These are phyloP conservation scores for Bassia scoparia DNA, from an alignment of 148 eudicot genomes.

Conservation along the genomic window DNA sequence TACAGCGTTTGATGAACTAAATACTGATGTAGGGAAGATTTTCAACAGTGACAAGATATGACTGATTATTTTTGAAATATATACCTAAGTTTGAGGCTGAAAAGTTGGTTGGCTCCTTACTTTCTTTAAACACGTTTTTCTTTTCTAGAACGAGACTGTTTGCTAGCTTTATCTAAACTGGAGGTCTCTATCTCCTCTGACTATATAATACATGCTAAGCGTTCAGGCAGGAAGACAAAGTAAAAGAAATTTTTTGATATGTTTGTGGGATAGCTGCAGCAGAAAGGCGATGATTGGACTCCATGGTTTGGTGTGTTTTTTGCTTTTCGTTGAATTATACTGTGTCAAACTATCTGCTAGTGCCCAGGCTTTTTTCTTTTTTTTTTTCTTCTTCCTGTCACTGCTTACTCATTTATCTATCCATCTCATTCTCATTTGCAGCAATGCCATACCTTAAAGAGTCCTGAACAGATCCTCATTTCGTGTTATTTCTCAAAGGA, in stretches of 20 bases:
- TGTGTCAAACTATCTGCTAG: background rate
- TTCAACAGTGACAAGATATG: slow-evolving; percentile 79
- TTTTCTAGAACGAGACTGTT: slow-evolving; percentile 44
- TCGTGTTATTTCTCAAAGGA: slow-evolving; percentile 76
- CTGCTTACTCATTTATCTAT: slow-evolving; percentile 5
- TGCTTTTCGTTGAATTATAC: background rate
- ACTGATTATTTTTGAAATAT: slow-evolving; percentile 68
- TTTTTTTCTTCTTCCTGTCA: no score
- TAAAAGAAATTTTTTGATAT: slow-evolving; percentile 58
- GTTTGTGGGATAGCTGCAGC: slow-evolving; percentile 63
- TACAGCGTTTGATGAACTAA: slow-evolving; percentile 66
- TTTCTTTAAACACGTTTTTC: slow-evolving; percentile 68
- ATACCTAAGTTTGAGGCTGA: slow-evolving; percentile 73
- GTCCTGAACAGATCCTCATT: slow-evolving; percentile 73
- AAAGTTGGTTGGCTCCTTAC: slow-evolving; percentile 57
- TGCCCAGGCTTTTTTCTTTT: slow-evolving; percentile 10
- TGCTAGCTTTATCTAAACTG: slow-evolving; percentile 50
- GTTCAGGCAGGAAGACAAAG: slow-evolving; percentile 67
- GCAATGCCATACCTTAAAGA: slow-evolving; percentile 73
- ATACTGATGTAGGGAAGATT: slow-evolving; percentile 75
- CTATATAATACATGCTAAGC: slow-evolving; percentile 73
- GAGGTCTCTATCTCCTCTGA: slow-evolving; percentile 64
- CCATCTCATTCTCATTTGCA: slow-evolving; percentile 36
- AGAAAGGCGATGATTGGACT: slow-evolving; percentile 64
- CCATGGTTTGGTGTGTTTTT: slow-evolving; percentile 86